A percentile compares a stretch with the other conserved stretches of the same genome.
These are phyloP conservation scores for Naumovozyma dairenensis DNA, from an alignment of 805 yeast species.

Conservation along the genomic window DNA sequence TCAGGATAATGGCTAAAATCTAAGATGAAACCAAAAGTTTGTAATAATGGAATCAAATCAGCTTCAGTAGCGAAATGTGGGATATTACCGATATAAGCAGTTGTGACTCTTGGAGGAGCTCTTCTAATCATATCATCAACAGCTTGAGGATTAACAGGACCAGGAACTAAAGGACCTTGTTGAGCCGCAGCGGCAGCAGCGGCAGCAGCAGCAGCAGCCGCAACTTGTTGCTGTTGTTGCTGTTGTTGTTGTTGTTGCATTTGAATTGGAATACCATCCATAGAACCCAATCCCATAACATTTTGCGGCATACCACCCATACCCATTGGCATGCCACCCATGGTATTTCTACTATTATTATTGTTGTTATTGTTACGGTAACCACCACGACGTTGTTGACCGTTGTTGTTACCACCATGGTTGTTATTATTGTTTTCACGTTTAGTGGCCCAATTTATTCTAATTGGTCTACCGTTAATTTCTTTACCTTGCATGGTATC, in stretches of 20 bases:
- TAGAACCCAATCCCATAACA: constrained; percentile 18
- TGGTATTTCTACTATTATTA: constrained; percentile 13
- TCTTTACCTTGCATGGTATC: constrained; percentile 63
- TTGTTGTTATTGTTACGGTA: constrained; percentile 19
- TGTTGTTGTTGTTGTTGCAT: constrained; percentile 9
- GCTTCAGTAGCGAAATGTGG: constrained; percentile 66
- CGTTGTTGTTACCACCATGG: constrained; percentile 14
- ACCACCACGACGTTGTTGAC: constrained; percentile 15
- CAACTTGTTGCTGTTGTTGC: constrained; percentile 7
- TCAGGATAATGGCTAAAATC: constrained; percentile 75
- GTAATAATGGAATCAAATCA: constrained; percentile 64
- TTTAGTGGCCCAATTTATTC: constrained; percentile 85
- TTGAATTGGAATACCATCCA: constrained; percentile 19
- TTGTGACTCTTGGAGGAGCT: constrained; percentile 57
- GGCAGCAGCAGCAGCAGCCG: constrained; percentile 11
- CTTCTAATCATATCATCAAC: constrained; percentile 67
- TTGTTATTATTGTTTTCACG: constrained; percentile 35
- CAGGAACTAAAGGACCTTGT: constrained; percentile 21
- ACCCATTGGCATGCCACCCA: constrained; percentile 3
- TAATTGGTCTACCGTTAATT: constrained; percentile 64
- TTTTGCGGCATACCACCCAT: constrained; percentile 17
- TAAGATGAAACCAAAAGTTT: constrained; percentile 72
- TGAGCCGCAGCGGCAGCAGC: no score
- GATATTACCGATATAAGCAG: constrained; percentile 80
- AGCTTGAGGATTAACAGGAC: constrained; percentile 40